Evolutionary conservation across 2,329 filamentous ascomycete genomes (phyloP), one percentile per base, ranked within the genome.

Genomic region (Verticillium longisporum): DNA sequence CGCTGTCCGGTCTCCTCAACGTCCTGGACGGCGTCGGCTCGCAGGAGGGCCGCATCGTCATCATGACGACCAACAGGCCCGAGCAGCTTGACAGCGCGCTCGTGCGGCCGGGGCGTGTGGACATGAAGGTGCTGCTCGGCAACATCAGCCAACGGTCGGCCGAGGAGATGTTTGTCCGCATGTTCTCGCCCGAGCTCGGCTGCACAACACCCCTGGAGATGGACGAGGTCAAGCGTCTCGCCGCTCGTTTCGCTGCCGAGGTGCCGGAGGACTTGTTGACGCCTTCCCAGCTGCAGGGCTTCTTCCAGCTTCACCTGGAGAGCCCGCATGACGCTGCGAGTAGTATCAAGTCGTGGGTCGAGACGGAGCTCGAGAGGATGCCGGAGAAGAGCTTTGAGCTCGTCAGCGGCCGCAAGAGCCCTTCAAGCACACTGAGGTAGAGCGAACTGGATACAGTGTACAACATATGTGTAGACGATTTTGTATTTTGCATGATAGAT

Each of bases 11-110:
- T 0, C 74, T 91, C 0, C 75, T 91, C 32, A 91, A 91, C 63
- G 84, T 87, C 9, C 81, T 91, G 10, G 88, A 91, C 65, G 88
- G 88, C 2, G 86, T 90, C 0, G 87, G 86, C 0, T 86, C 85
- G 0, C 83, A 85, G 59, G 88, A 91, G 74, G 88, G 88, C 1
- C 81, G 87, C 15, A 86, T 91, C 32, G 79, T 91, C 18, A 83
- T 91, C 69, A 91, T 91, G 87, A 91, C 88, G 0, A 88, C 87
- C 33, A 91, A 91, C 67, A 80, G 83, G 57, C 81, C 83, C 0
- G 85, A 90, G 57, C 80, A 83, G 58, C 80, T 91, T 0, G 87
- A 91, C 67, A 74, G 78, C 1, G 88, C 87, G 0, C 76, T 91
- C 0, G 78, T 89, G 10, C 79, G 88, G 0, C 88, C 88, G 0